Conservation (phyloP, 2,329 filamentous ascomycete species). For the Colletotrichum scovillei region DNA sequence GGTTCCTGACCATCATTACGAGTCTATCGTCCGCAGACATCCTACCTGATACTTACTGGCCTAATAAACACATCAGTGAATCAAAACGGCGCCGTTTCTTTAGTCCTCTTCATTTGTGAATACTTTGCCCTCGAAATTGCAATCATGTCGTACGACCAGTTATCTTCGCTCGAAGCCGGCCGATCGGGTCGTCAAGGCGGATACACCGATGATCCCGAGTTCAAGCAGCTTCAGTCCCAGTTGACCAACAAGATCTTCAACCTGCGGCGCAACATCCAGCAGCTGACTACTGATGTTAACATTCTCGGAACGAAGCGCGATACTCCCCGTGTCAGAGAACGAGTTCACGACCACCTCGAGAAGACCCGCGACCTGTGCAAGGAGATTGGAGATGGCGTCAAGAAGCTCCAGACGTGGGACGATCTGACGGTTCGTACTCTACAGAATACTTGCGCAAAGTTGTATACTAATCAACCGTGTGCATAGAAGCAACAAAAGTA, state of each 20-base stretch:
- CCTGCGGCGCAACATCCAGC: constrained; percentile 87
- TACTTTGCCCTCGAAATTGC: not conserved
- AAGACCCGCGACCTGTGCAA: constrained; percentile 90
- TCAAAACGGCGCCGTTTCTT: not conserved
- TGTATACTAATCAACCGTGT: not conserved
- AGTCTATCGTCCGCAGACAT: not conserved
- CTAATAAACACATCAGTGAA: not conserved
- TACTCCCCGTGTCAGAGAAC: constrained; percentile 88
- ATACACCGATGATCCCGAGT: constrained; percentile 94
- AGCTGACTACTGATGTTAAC: constrained; percentile 84
- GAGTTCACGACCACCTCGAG: constrained; percentile 87
- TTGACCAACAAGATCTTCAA: constrained; percentile 91
- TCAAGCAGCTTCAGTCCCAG: constrained; percentile 82
- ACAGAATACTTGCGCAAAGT: not conserved
- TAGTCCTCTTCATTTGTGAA: not conserved
- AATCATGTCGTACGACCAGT: constrained; percentile 90
- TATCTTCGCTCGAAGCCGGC: constrained; percentile 84
- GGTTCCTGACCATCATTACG: constrained; percentile 9
- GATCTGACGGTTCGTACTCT: constrained; percentile 76
- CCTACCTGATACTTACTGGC: not conserved
- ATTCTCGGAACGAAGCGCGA: constrained; percentile 91
- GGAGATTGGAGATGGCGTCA: constrained; percentile 91
- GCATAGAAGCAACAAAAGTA: constrained; percentile 91
- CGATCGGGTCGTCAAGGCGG: constrained; percentile 73
- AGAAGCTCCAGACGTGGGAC: constrained; percentile 89